Base-by-base conservation (phyloP, 169 alveolate species). In the Theileria orientalis region DNA sequence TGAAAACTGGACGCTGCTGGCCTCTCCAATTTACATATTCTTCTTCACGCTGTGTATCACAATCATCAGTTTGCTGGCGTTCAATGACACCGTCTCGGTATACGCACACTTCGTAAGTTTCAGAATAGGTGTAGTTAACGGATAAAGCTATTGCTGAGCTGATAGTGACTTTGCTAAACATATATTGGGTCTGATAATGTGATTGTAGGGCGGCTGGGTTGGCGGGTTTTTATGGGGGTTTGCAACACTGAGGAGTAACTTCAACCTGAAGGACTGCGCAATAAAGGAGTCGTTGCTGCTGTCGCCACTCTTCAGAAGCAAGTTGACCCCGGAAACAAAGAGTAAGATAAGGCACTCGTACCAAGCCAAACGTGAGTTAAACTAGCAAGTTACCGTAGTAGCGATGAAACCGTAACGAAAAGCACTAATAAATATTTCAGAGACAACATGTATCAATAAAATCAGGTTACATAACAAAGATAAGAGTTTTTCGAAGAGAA, bases 171-270 rank as follows among this genome's bases (percentile, higher is more conserved):
- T n/a, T n/a, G 25, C 14, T 60, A n/a, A 57, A 69, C 62, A 89
- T 16, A 61, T 16, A 42, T 91, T 19, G 94, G 6, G 16, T 27
- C 8, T 19, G 1, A 1, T 5, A 13, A 19, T 32, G 16, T 49
- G 27, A 49, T 5, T 59, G 0, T 60, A 83, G 87, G 95, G 95
- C 2, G 95, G 95, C 0, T 89, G 92, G n/a, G 40, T 90, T 9
- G 94, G 91, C 33, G 95, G 95, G 7, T 44, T 91, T 27, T 77
- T 90, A 3, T 90, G 80, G 74, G 94, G 95, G 0, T 90, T 91
- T 61, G 90, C 90, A 6, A 87, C 95, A 2, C 83, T 91, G 0
- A 86, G 91, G n/a, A 89, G 90, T 1, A 91, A 83, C 2, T 83
- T 92, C 7, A 89, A 86, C 23, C 85, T 85, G 21, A 88, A 86